Evolutionary conservation across 768 basidiomycete genomes (phyloP).

Genomic region (Pleurotus tuoliensis): DNA sequence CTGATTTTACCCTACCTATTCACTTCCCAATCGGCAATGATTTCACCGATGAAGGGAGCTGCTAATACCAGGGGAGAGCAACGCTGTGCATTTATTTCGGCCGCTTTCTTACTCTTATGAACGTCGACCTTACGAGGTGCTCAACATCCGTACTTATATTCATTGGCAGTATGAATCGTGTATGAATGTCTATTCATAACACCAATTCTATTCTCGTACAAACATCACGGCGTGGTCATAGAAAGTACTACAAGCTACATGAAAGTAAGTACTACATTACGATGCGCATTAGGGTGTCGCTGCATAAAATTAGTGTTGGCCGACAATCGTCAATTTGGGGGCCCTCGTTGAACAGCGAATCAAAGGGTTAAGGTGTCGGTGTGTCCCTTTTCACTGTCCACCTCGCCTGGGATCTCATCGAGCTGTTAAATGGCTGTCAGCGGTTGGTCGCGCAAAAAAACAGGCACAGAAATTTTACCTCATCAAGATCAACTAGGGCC

Average conservation of each 20-base stretch:
- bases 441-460: too few relatives aligned
- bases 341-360: too few relatives aligned
- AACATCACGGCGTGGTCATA: too few relatives aligned
- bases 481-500: conserved; percentile 77
- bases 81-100: conserved; percentile 56
- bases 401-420: conserved; percentile 23
- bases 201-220: too few relatives aligned
- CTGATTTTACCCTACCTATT: conserved; percentile 23
- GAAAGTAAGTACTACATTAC: too few relatives aligned
- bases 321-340: too few relatives aligned
- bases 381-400: conserved; percentile 57
- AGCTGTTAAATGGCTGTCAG: conserved; percentile 2
- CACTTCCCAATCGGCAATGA: conserved; percentile 40
- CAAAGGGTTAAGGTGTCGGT: conserved; percentile 21
- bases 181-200: too few relatives aligned
- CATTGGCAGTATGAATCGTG: too few relatives aligned
- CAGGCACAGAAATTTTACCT: conserved; percentile 14
- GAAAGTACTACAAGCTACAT: too few relatives aligned
- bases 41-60: conserved; percentile 42
- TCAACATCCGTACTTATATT: conserved; percentile 32
- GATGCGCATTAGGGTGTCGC: too few relatives aligned
- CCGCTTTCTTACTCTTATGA: conserved; percentile 30
- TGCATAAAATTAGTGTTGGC: too few relatives aligned
- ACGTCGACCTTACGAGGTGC: conserved; percentile 62
- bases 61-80: conserved; percentile 48